Evolutionary conservation across 2,329 filamentous ascomycete species (phyloP), one percentile per base, ranked within the genome.

Genomic region (Pseudogymnoascus pannorum): DNA sequence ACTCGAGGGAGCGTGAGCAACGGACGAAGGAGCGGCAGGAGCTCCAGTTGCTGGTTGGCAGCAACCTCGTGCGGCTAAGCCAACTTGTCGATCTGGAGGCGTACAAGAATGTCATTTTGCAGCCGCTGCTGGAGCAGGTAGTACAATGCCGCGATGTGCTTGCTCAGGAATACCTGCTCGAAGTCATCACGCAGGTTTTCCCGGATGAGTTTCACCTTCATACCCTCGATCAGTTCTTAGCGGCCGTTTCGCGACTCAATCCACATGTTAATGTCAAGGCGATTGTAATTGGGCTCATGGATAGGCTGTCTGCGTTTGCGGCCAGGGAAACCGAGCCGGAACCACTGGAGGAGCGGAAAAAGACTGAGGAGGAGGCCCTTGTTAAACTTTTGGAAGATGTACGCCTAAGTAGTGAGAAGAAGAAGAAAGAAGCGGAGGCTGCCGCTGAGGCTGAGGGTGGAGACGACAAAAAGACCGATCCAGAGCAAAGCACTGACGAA

Each of bases 181-280:
- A 99, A 81, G 94, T 99, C 65, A 96, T 99, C 67, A 99, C 93
- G 4, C 95, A 99, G 75, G 94, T 97, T 59, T 99, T 99, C 78
- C 94, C 94, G 0, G 94, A 99, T 75, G 94, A 99, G 72, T 99
- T 93, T 73, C 95, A 99, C 75, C 84, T 99, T 20, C 92, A 99
- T 72, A 99, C 94, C 0, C 84, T 99, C 31, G 94, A 97, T 72
- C 89, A 97, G 72, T 91, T 99, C 73, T 85, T 99, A 33, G 94
- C 89, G 7, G 94, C 94, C 5, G 96, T 96, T 33, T 91, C 93
- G 12, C 83, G 93, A 62, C 80, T 99, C 36, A 97, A 99, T 70
- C 94, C 93, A 0, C 91, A 97, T 71, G 94, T 99, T 70, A 96
- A 99, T 68, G 87, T 99, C 76, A 99, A 99, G 77, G 89, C 90